Evolutionary conservation across 352 stramenopile genomes (phyloP).

Genomic region (Peronospora destructor): DNA sequence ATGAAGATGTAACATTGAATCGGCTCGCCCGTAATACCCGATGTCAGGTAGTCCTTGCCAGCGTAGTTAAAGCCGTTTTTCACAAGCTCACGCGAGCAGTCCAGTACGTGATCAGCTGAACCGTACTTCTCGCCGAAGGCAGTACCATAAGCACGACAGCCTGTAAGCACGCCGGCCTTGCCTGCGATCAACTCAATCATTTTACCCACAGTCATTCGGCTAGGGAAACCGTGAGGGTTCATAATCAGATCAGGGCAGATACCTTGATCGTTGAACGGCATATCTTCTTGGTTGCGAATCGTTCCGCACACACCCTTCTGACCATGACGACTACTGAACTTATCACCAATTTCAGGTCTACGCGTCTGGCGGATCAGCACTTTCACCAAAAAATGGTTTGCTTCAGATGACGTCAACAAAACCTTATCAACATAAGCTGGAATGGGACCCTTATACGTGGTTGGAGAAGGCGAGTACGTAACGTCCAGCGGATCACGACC

Average conservation of each 20-base stretch:
- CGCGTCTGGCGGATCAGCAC: constrained; percentile 94
- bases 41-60: constrained; percentile 96
- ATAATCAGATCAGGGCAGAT: constrained; percentile 99
- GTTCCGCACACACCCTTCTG: constrained; percentile 99
- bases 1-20: constrained; percentile 99
- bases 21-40: constrained; percentile 92
- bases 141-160: constrained; percentile 96
- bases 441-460: constrained; percentile 94
- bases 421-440: constrained; percentile 98
- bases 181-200: constrained; percentile 99
- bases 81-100: constrained; percentile 92
- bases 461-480: constrained; percentile 79
- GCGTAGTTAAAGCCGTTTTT: constrained; percentile 98
- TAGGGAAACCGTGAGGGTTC: constrained; percentile 99
- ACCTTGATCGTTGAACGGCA: constrained; percentile 98
- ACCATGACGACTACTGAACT: constrained; percentile 98
- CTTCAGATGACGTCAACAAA: constrained; percentile 96
- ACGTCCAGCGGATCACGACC: constrained; percentile 67
- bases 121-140: constrained; percentile 98
- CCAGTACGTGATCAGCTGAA: constrained; percentile 89
- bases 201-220: constrained; percentile 99
- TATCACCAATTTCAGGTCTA: constrained; percentile 98
- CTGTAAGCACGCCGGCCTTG: constrained; percentile 95
- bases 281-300: constrained; percentile 93
- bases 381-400: constrained; percentile 98